Evolutionary conservation across 768 basidiomycete genomes (phyloP).

Genomic region (Cyathus striatus): DNA sequence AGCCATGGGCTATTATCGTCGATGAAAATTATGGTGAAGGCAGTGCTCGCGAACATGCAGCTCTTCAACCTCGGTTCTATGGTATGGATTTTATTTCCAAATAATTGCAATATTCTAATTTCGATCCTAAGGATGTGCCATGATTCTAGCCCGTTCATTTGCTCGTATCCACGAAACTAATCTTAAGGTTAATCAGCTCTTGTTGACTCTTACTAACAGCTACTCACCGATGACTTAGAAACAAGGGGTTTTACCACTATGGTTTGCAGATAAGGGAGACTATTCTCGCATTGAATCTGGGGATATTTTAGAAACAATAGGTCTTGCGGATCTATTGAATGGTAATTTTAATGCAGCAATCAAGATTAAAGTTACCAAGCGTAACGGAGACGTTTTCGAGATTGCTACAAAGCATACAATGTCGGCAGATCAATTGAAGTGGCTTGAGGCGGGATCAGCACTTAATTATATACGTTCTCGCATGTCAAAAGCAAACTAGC

Average conservation of each 20-base stretch:
- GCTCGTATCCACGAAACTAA: conserved; percentile 99
- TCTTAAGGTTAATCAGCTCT: conserved; percentile 58
- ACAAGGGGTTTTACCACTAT: conserved; percentile 96
- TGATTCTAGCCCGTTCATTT: conserved; percentile 91
- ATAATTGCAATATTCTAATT: background rate
- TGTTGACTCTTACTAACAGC: background rate
- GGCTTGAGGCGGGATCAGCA: conserved; percentile 86
- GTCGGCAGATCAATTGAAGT: conserved; percentile 85
- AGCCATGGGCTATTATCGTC: conserved; percentile 92
- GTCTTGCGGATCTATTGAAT: conserved; percentile 65
- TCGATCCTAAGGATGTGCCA: conserved; percentile 60
- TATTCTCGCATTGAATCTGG: conserved; percentile 81
- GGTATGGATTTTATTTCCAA: conserved; percentile 35
- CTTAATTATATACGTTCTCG: conserved; percentile 86
- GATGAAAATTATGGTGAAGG: conserved; percentile 99
- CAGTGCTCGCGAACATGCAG: conserved; percentile 96
- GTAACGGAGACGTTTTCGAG: conserved; percentile 56
- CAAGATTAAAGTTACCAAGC: conserved; percentile 62
- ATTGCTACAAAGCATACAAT: conserved; percentile 83
- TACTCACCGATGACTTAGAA: conserved; percentile 51
- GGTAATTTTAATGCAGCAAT: conserved; percentile 41
- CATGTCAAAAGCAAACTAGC: no score
- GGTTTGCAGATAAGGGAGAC: conserved; percentile 84
- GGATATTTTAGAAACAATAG: conserved; percentile 78
- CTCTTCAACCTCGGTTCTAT: conserved; percentile 93